These are phyloP conservation scores for Huntiella omanensis DNA, from an alignment of 2,329 filamentous ascomycete genomes.

Conservation along the genomic window DNA sequence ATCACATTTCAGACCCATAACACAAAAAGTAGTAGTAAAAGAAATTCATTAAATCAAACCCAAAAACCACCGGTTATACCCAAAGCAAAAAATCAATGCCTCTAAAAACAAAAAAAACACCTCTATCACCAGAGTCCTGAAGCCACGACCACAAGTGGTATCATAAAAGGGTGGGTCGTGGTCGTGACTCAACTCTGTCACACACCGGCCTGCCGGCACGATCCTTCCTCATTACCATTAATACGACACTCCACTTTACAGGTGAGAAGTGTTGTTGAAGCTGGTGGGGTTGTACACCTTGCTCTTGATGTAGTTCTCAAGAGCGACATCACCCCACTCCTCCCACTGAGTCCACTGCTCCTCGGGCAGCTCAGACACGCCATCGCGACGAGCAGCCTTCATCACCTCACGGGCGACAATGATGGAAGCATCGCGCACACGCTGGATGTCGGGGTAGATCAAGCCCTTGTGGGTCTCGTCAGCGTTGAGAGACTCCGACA, in stretches of 20 bases:
- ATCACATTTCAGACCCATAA: no score
- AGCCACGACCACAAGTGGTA: no score
- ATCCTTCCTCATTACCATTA: no score
- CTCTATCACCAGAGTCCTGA: no score
- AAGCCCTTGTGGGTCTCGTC: slow-evolving; percentile 70
- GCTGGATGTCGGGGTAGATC: slow-evolving; percentile 78
- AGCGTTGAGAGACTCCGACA: slow-evolving; percentile 58
- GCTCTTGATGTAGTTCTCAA: slow-evolving; percentile 41
- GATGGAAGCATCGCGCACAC: slow-evolving; percentile 78
- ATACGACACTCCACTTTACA: slow-evolving; percentile 14
- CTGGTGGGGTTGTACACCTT: slow-evolving; percentile 39
- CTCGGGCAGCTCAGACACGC: slow-evolving; percentile 51
- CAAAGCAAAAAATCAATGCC: no score
- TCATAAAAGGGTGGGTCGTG: no score
- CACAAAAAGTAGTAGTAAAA: background rate
- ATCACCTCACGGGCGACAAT: slow-evolving; percentile 82
- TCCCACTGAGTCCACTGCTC: slow-evolving; percentile 55
- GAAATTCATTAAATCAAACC: background rate
- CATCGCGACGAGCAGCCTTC: slow-evolving; percentile 69
- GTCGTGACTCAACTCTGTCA: no score
- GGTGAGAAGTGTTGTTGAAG: slow-evolving; percentile 19
- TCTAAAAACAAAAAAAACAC: no score
- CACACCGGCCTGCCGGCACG: no score
- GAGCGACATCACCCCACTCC: slow-evolving; percentile 46
- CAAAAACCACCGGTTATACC: no score